Evolutionary conservation across 2,329 filamentous ascomycete genomes (phyloP), one percentile per base, ranked within the genome.

Genomic region (Coniochaeta prunicola): DNA sequence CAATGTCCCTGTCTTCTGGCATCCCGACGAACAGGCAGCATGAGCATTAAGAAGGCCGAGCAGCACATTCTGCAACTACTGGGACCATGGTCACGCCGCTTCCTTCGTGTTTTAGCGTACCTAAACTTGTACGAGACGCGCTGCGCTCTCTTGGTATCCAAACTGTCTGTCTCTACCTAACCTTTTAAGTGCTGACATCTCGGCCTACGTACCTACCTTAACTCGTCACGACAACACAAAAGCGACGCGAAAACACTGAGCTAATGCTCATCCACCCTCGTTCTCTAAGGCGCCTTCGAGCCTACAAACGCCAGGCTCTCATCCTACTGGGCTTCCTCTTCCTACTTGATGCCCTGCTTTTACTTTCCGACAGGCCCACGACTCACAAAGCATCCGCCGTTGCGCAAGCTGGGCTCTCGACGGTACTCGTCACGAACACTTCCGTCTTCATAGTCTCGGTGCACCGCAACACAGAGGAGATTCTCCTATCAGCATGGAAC

Each of bases 391-490:
- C 31, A 17, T 50, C 48, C 4, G 10, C 26, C 24, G 17, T 30
- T 21, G 33, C 33, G 31, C n/a, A 28, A 21, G 26, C 19, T n/a
- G 53, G n/a, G 30, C 50, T 31, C n/a, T 38, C 36, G 36, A 38
- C 15, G 19, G 4, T 38, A 5, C 28, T n/a, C 53, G 21, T 13
- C 53, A 34, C 53, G n/a, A 42, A 53, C n/a, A 26, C 17, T 26
- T 53, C 17, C 15, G 54, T 40, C 45, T 31, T 36, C 54, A 56
- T 56, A 19, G 54, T 42, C 34, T 56, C 54, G 2, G 54, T 86
- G 57, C 85, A 89, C 67, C 88, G 85, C 77, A 90, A 89, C 65
- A 85, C 82, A 59, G 85, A 85, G 62, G 63, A 66, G 0, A 77
- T 89, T 24, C 76, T 90, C 4, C 79, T 81, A 17, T 74, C 72